These are phyloP conservation scores for Saturnispora hagleri DNA, from an alignment of 805 yeast genomes.

Conservation along the genomic window DNA sequence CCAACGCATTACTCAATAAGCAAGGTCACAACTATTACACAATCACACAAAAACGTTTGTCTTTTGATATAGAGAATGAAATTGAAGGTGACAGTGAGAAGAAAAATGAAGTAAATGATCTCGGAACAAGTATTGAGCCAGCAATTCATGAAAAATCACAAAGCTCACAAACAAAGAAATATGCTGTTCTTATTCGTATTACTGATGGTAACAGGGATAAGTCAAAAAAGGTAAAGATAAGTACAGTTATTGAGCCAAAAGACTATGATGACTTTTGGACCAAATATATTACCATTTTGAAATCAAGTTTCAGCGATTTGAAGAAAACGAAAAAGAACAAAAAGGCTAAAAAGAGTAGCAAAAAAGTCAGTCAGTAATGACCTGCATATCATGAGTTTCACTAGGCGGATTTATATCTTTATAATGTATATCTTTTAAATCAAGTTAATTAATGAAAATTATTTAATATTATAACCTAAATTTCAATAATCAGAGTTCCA, in stretches of 20 bases:
- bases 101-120: slow-evolving; percentile 12
- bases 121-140: slow-evolving; percentile 12
- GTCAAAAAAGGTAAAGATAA: slow-evolving; percentile 45
- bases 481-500: slow-evolving; percentile 36
- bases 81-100: slow-evolving; percentile 11
- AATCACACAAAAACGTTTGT: slow-evolving; percentile 49
- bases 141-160: slow-evolving; percentile 7
- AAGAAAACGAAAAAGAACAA: slow-evolving; percentile 76
- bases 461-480: background rate
- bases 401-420: background rate
- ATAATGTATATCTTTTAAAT: background rate
- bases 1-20: slow-evolving; percentile 14
- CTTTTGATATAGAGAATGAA: slow-evolving; percentile 18
- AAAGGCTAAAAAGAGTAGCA: slow-evolving; percentile 24
- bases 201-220: slow-evolving; percentile 48
- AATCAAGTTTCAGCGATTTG: slow-evolving; percentile 65
- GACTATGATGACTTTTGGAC: slow-evolving; percentile 68
- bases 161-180: slow-evolving; percentile 18
- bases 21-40: slow-evolving; percentile 37
- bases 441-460: background rate
- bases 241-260: slow-evolving; percentile 61
- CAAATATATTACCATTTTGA: slow-evolving; percentile 60
- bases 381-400: background rate
- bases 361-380: slow-evolving; percentile 1
- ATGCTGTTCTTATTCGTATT: slow-evolving; percentile 61